These are phyloP conservation scores for Gossypium sturtianum DNA, from an alignment of 345 rosid genomes.

Conservation along the genomic window DNA sequence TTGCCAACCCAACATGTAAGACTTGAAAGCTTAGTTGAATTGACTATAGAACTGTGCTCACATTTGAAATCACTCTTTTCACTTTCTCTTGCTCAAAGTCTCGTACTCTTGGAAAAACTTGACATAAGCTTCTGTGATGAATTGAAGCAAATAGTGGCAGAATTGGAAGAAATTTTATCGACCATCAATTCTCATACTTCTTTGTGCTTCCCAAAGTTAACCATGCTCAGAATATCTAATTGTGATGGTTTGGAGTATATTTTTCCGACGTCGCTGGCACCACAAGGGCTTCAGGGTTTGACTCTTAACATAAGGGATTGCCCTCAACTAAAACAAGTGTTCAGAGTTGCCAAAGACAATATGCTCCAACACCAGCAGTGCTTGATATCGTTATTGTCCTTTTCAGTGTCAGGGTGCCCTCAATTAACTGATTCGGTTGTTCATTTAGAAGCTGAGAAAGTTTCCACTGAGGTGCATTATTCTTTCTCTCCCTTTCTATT, in stretches of 20 bases:
- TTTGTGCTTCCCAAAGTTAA: neutral
- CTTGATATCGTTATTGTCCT: neutral
- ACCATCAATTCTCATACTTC: neutral
- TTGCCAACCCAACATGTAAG: neutral
- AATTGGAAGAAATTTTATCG: neutral
- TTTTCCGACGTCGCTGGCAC: neutral
- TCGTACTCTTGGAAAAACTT: neutral
- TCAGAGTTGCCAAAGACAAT: fast-evolving
- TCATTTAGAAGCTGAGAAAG: neutral
- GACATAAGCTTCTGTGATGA: neutral
- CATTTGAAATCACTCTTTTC: neutral
- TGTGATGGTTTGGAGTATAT: neutral
- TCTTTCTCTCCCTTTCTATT: neutral
- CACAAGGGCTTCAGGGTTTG: neutral
- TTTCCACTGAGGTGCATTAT: fast-evolving
- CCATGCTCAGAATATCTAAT: fast-evolving
- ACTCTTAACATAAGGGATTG: neutral
- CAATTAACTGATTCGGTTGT: neutral
- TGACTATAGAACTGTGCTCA: neutral
- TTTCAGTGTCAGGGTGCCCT: neutral
- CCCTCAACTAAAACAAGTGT: neutral
- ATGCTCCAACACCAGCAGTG: neutral
- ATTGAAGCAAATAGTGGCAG: neutral
- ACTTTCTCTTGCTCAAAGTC: neutral
- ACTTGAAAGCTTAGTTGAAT: neutral